Base-by-base conservation (phyloP, 805 yeast genomes). In the Metschnikowia bowlesiae region DNA sequence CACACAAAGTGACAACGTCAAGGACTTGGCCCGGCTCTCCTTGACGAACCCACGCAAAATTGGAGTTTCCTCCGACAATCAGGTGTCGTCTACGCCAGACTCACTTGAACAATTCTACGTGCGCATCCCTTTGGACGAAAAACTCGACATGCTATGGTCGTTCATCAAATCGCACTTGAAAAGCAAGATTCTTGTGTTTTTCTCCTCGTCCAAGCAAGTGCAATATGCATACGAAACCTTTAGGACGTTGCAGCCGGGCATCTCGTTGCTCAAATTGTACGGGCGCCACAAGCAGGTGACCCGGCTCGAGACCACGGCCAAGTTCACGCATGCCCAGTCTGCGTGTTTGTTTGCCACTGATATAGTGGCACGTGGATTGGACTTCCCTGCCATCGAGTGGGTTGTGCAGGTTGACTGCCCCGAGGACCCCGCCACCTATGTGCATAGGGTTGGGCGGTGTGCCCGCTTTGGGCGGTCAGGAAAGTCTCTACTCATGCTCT, bases 321-420 rank as follows among this genome's bases (percentile, higher is more conserved):
- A 87, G 66, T 89, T 89, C 65, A 79, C 89, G 8, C 80, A 84
- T 50, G 84, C 95, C 2, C 87, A 85, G 57, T 81, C 86, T 48
- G 87, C 88, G 13, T 89, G 96, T 70, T 70, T 89, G 44, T 83
- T 89, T 62, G 94, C 96, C 0, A 89, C 97, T 0, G 97, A 89
- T 69, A 85, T 89, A 41, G 96, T 89, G 10, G 96, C 97, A 1
- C 75, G 97, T 64, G 97, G 97, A 14, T 79, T 89, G 38, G 97
- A 89, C 66, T 89, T 90, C 67, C 96, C 97, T 0, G 87, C 91
- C 6, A 87, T 89, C 45, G 95, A 90, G 62, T 89, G 97, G 97
- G 96, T 89, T n/a, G 74, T 89, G 8, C 97, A 89, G 65, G 77
- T 89, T 0, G 97, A 89, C 63, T 87, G 95, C 60, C 96, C 97